Evolutionary conservation across 2,329 filamentous ascomycete genomes (phyloP), one percentile per base, ranked within the genome.

Genomic region (Didymosphaeria variabile): DNA sequence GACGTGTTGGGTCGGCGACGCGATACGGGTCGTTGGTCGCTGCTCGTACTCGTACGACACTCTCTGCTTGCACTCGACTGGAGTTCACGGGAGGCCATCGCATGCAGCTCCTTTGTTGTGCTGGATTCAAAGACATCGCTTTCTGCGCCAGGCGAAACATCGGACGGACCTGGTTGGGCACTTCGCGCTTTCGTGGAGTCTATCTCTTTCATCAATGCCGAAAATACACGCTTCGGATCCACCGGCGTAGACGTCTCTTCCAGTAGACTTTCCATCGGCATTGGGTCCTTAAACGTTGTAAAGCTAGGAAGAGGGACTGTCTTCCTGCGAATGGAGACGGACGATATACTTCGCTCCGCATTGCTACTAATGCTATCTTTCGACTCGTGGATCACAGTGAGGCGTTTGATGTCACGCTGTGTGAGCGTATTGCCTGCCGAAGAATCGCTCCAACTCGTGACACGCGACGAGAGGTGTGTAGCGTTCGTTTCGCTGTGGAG

Each of bases 381-480:
- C 5, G 74, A 82, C 72, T 90, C 88, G 49, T 86, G 86, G 70
- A 91, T 90, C 26, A 88, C 82, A 1, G 88, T 89, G n/a, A 91
- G 77, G 1, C 87, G 83, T 68, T 90, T 80, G 74, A 61, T 86
- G 81, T 81, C 84, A 78, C 61, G 81, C 60, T 79, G 83, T 60
- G 73, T 86, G 6, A 83, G 77, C 2, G 86, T 83, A 2, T 85
- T 87, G 59, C 84, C 84, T 1, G 83, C 81, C 1, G 85, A 86
- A 0, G 90, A 91, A 62, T 88, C 87, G 5, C 85, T 86, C 90
- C 90, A 92, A 73, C 90, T 93, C 1, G 90, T 91, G 54, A 91
- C 86, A 23, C 90, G 71, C 19, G 75, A 78, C 29, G 68, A 84
- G 5, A 87, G 67, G 62, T 87, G 88, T 1, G 85, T 86, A 66